phyloP scores from a whole-genome alignment of 176 grass and related monocot species.

The Otatea glauca region DNA sequence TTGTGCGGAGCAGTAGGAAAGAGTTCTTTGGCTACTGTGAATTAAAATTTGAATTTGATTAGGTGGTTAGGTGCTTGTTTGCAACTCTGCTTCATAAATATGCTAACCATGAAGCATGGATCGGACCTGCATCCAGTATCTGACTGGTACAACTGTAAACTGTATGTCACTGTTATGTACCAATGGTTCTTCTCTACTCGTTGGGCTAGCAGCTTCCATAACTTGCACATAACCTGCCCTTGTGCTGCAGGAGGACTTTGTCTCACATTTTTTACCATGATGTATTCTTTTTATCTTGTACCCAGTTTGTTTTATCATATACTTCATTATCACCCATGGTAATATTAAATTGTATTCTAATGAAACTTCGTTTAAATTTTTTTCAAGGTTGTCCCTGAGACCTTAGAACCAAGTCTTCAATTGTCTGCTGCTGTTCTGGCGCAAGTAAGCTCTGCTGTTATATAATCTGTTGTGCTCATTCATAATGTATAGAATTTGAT shows the following conservation, averaged over 20 bases:
- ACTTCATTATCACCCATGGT: neutral
- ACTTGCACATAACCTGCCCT: neutral
- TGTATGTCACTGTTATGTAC: neutral
- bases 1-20: neutral
- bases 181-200: neutral
- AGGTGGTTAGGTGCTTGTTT: neutral
- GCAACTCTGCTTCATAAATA: neutral
- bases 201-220: neutral
- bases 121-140: constrained; percentile 3
- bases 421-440: constrained; percentile 96
- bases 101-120: neutral
- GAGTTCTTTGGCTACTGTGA: neutral
- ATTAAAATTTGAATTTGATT: constrained; percentile 2
- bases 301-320: constrained; percentile 26
- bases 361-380: constrained; percentile 9
- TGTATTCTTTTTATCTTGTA: constrained; percentile 27
- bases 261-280: neutral
- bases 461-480: constrained; percentile 21
- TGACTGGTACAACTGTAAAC: constrained; percentile 1
- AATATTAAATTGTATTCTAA: constrained; percentile 7
- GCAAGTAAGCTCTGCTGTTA: constrained; percentile 58
- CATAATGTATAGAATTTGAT: constrained; percentile 26
- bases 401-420: constrained; percentile 99
- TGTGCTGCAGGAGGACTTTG: neutral
- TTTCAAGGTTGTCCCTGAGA: constrained; percentile 94